Conservation (phyloP, 768 basidiomycete genomes). For the Auriscalpium orientale region DNA sequence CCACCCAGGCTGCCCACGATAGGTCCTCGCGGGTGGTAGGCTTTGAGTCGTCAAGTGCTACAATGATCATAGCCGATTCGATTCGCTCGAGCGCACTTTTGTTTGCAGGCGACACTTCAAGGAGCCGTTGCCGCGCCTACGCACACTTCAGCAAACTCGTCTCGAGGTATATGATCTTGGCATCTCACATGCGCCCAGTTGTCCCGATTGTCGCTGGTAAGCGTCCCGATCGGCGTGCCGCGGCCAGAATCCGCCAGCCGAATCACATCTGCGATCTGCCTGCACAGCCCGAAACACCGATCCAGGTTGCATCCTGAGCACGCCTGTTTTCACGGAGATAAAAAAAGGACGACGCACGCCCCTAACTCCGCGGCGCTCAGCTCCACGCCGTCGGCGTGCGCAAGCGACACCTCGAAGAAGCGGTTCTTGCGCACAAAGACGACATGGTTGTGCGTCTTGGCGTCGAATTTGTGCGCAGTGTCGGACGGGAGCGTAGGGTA, state of each 20-base stretch:
- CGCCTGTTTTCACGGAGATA: background rate
- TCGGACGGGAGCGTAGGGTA: constrained; percentile 82
- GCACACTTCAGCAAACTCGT: too few relatives aligned
- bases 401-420: constrained; percentile 78
- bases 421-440: constrained; percentile 87
- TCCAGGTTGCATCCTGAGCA: too few relatives aligned
- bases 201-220: constrained; percentile 88
- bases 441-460: constrained; percentile 73
- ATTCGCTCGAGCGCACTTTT: constrained; percentile 64
- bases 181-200: constrained; percentile 70
- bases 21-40: constrained; percentile 79
- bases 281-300: constrained; percentile 16
- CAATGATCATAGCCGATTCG: constrained; percentile 82
- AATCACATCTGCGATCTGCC: constrained; percentile 67
- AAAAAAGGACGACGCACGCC: constrained; percentile 32
- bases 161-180: background rate
- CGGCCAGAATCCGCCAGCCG: constrained; percentile 44
- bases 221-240: constrained; percentile 54
- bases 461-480: constrained; percentile 74
- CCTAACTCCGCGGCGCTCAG: constrained; percentile 80
- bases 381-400: constrained; percentile 54
- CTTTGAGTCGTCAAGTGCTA: constrained; percentile 76
- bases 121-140: constrained; percentile 51
- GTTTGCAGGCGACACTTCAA: constrained; percentile 61
- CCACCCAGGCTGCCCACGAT: constrained; percentile 81